Conservation (phyloP, 306 rosid genomes). For the Comarum palustre region DNA sequence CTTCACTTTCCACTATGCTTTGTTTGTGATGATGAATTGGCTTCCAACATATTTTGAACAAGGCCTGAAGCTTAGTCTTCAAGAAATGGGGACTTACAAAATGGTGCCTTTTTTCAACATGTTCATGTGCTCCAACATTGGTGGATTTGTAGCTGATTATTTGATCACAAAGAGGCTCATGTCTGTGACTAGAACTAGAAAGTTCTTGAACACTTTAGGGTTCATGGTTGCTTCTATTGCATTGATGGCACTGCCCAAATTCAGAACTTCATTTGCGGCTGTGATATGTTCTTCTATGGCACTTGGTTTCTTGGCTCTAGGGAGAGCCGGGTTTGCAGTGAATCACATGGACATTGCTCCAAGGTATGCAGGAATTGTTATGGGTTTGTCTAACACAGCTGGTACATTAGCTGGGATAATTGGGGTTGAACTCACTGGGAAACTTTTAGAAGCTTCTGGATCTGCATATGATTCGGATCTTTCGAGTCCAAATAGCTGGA, state of each 20-base stretch:
- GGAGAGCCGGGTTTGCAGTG: conserved; percentile 25
- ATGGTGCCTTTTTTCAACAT: conserved; percentile 21
- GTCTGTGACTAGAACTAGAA: conserved; percentile 24
- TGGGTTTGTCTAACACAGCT: conserved; percentile 11
- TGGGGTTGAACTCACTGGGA: conserved; percentile 21
- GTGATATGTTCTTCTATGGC: conserved; percentile 17
- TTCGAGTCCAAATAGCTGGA: conserved; percentile 10
- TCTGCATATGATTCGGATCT: conserved; percentile 4
- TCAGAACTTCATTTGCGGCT: conserved; percentile 4
- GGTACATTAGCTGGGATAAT: conserved; percentile 11
- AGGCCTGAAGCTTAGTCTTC: conserved; percentile 17
- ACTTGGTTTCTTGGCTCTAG: conserved; percentile 14
- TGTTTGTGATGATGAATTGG: conserved; percentile 24
- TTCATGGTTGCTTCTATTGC: conserved; percentile 17
- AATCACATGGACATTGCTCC: conserved; percentile 21
- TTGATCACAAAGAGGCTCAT: conserved; percentile 13
- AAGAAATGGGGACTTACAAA: conserved; percentile 21
- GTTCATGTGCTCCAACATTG: conserved; percentile 25
- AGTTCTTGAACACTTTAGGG: conserved; percentile 12
- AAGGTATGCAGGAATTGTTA: conserved; percentile 4
- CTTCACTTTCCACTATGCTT: conserved; percentile 27
- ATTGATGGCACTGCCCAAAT: conserved; percentile 2
- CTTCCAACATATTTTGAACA: conserved; percentile 24
- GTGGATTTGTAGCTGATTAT: conserved; percentile 27
- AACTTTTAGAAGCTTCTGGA: conserved; percentile 11